A percentile compares a stretch with the other conserved stretches of the same genome.
These are phyloP conservation scores for Verticillium klebahnii DNA, from an alignment of 2,329 filamentous ascomycete genomes.

Conservation along the genomic window DNA sequence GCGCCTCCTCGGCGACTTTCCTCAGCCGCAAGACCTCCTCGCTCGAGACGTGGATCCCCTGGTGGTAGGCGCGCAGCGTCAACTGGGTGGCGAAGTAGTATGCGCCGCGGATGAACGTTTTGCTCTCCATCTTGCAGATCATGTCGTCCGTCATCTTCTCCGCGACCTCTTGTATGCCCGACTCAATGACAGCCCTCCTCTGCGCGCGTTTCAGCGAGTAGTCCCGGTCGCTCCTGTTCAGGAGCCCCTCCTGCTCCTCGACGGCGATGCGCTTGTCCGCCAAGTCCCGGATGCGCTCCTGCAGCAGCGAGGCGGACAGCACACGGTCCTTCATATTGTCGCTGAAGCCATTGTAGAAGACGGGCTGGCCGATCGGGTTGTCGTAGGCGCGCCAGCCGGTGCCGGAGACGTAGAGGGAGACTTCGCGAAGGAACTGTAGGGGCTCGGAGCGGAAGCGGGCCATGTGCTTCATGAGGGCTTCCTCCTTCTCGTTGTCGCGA, in stretches of 20 bases:
- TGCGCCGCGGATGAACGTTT: slow-evolving; percentile 82
- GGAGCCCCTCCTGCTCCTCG: slow-evolving; percentile 70
- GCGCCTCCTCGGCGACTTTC: slow-evolving; percentile 76
- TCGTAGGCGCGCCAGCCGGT: slow-evolving; percentile 96
- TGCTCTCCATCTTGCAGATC: slow-evolving; percentile 99
- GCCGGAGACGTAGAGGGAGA: slow-evolving; percentile 88
- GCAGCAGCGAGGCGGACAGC: slow-evolving; percentile 70
- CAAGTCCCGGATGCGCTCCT: slow-evolving; percentile 68
- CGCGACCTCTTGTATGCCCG: slow-evolving; percentile 72
- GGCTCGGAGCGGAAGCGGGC: slow-evolving; percentile 75
- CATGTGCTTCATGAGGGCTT: slow-evolving; percentile 75
- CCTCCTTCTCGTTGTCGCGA: slow-evolving; percentile 49
- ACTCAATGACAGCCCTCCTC: slow-evolving; percentile 61
- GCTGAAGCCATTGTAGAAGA: slow-evolving; percentile 89
- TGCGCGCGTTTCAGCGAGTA: slow-evolving; percentile 47
- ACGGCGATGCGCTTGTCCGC: slow-evolving; percentile 69
- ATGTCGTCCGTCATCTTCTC: slow-evolving; percentile 87
- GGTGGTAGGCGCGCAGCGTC: slow-evolving; percentile 88
- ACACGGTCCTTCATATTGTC: slow-evolving; percentile 83
- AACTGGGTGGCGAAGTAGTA: slow-evolving; percentile 89
- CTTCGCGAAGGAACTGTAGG: slow-evolving; percentile 81
- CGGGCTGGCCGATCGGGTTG: slow-evolving; percentile 80
- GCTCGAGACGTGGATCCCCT: slow-evolving; percentile 93
- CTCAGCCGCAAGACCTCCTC: slow-evolving; percentile 84
- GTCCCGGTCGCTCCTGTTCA: slow-evolving; percentile 52